A percentile compares a stretch with the other conserved stretches of the same genome.
phyloP scores from a whole-genome alignment of 345 rosid genomes.

The Lepidium africanum region DNA sequence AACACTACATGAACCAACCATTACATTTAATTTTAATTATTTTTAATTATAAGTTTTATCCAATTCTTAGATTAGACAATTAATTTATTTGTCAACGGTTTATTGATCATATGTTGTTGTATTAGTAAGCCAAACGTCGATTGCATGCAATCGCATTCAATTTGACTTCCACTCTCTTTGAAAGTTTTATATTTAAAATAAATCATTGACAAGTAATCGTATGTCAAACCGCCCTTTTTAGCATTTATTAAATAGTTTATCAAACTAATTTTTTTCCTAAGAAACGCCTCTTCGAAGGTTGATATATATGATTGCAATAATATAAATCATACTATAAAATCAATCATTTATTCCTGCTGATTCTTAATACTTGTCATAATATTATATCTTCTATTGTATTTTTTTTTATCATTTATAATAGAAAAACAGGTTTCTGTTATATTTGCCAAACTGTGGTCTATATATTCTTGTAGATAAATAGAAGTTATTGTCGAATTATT shows the following conservation, averaged over 20 bases:
- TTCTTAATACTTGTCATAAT: too few species aligned
- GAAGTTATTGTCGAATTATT: not conserved
- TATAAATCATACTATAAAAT: not conserved
- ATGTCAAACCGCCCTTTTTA: constrained; percentile 28
- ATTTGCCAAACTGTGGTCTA: not conserved
- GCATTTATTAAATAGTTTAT: not conserved
- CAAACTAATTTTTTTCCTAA: not conserved
- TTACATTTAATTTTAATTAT: not conserved
- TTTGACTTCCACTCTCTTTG: constrained; percentile 13
- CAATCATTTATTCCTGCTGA: not conserved
- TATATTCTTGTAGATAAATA: not conserved
- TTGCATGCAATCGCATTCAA: constrained; percentile 14
- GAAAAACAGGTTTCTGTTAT: not conserved
- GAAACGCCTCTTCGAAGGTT: constrained; percentile 18
- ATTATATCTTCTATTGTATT: too few species aligned
- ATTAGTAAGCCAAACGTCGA: constrained; percentile 24
- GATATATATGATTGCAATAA: not conserved
- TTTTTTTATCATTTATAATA: not conserved
- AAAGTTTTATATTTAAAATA: not conserved
- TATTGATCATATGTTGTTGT: constrained; percentile 2
- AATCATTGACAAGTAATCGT: constrained; percentile 23
- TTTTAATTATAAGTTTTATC: not conserved
- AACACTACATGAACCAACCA: constrained; percentile 5
- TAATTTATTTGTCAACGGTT: constrained; percentile 17
- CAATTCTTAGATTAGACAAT: not conserved